Base-by-base conservation (phyloP, 495 filamentous ascomycete genomes). In the Hypoxylon cercidicola region DNA sequence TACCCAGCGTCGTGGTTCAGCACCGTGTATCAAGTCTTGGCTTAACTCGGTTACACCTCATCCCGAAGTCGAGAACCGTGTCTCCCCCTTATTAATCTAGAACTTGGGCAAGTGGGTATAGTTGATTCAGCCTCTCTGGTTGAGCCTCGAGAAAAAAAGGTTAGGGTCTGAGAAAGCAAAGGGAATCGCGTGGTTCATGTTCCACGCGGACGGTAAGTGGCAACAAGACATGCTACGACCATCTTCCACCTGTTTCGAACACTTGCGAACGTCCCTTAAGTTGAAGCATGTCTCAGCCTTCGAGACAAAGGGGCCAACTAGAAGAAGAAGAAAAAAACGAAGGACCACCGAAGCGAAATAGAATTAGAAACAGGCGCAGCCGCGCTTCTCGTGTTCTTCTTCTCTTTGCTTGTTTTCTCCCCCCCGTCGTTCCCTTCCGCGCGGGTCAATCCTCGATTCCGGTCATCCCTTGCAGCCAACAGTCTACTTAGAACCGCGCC, bases 351-450 rank as follows among this genome's bases (percentile, higher is more conserved):
- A 50, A 45, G 20, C 1, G 35, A 39, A 19, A 32, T 59, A 51
- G 20, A 58, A 58, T 62, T 68, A 68, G 64, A 68, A 62, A 63
- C 54, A 48, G 55, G 59, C 64, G 55, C 64, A 63, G 59, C 59
- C 46, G 55, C 59, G 49, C 59, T 47, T 55, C 51, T 57, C 12
- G 6, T 37, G 28, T 37, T 58, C 51, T 46, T 25, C 16, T 52
- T 50, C 41, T 41, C 13, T 35, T 15, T 40, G 34, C 39, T 28
- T 8, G 3, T 18, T 53, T 4, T n/a, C 23, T 13, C 23, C 25
- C 16, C 30, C 3, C 30, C 30, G 30, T 7, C 30, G 7, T 32
- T 1, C 47, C 50, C 41, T 62, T 59, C 64, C 64, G 47, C 54
- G 43, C 58, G 59, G 64, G 15, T 55, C 30, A 30, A 7, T 21